Conservation (phyloP, 2,329 filamentous ascomycete genomes). For the Ceratocystis cubensis region DNA sequence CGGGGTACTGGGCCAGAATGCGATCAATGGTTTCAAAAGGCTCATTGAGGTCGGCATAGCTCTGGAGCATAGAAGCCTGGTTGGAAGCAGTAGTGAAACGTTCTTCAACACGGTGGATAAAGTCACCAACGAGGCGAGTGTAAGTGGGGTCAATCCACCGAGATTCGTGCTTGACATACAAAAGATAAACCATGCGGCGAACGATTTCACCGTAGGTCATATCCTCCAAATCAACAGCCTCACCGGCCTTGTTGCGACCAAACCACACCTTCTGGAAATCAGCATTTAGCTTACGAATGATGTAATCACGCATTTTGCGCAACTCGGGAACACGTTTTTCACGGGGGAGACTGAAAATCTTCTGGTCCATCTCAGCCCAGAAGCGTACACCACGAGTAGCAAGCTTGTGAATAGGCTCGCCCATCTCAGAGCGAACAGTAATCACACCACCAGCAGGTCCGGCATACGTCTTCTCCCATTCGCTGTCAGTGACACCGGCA, state of each 20-base stretch:
- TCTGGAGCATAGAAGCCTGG: constrained; percentile 74
- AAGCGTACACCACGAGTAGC: constrained; percentile 91
- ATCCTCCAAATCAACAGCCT: constrained; percentile 78
- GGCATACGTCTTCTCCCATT: constrained; percentile 93
- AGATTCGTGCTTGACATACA: constrained; percentile 81
- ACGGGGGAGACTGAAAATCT: constrained; percentile 93
- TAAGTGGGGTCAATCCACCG: constrained; percentile 86
- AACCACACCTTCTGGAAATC: constrained; percentile 98
- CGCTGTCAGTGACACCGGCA: constrained; percentile 62
- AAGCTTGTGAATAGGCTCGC: constrained; percentile 97
- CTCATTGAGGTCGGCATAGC: constrained; percentile 72
- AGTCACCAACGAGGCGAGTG: constrained; percentile 75
- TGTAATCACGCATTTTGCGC: constrained; percentile 77
- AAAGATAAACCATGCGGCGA: constrained; percentile 73
- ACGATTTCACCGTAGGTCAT: constrained; percentile 92
- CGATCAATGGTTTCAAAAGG: constrained; percentile 67
- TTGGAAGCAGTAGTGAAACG: constrained; percentile 67
- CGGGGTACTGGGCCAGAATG: constrained; percentile 72
- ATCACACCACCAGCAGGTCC: constrained; percentile 84
- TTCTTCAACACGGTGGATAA: constrained; percentile 93
- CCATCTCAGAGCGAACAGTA: constrained; percentile 97
- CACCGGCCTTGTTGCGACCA: constrained; percentile 65
- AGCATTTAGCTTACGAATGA: constrained; percentile 90
- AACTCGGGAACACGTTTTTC: constrained; percentile 81
- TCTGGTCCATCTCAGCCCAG: constrained; percentile 98